phyloP scores from a whole-genome alignment of 2,329 filamentous ascomycete species.

The Xylariaceae sp. region DNA sequence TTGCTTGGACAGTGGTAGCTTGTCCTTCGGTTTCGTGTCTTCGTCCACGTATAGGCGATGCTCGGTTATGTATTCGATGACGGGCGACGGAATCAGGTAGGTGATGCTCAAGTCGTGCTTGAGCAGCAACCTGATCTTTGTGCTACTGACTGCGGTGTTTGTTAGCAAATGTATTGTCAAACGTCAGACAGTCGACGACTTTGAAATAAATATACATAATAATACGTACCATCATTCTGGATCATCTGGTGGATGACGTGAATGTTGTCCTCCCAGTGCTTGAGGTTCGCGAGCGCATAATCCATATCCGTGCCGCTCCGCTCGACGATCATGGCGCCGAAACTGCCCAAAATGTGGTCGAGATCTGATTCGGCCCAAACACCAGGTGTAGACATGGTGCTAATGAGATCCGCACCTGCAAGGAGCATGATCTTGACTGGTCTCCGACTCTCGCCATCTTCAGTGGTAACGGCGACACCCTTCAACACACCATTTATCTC shows the following conservation, averaged over 20 bases:
- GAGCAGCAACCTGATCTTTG: constrained; percentile 62
- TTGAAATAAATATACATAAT: neutral
- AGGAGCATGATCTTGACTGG: constrained; percentile 71
- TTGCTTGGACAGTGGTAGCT: constrained; percentile 25
- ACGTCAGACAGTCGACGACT: neutral
- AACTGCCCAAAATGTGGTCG: constrained; percentile 79
- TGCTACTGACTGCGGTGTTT: constrained; percentile 56
- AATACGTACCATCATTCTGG: constrained; percentile 57
- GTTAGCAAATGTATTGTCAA: constrained; percentile 6
- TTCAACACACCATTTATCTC: constrained; percentile 78
- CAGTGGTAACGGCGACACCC: constrained; percentile 69
- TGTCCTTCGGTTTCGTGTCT: constrained; percentile 28
- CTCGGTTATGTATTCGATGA: constrained; percentile 60
- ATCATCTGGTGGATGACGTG: constrained; percentile 86
- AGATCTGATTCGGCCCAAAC: constrained; percentile 84
- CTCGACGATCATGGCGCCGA: constrained; percentile 78
- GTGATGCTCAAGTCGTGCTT: constrained; percentile 77
- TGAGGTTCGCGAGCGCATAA: constrained; percentile 74
- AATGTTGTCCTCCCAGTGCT: constrained; percentile 79
- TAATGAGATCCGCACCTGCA: constrained; percentile 70
- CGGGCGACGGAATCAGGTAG: constrained; percentile 67
- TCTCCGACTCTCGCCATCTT: constrained; percentile 60
- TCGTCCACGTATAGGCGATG: constrained; percentile 52
- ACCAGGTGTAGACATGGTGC: constrained; percentile 66
- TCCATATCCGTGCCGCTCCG: constrained; percentile 83